Percentiles rank a stretch among this genome's conserved stretches.
These are phyloP conservation scores for Fonsecaea multimorphosa DNA, from an alignment of 2,329 filamentous ascomycete species.

Conservation along the genomic window DNA sequence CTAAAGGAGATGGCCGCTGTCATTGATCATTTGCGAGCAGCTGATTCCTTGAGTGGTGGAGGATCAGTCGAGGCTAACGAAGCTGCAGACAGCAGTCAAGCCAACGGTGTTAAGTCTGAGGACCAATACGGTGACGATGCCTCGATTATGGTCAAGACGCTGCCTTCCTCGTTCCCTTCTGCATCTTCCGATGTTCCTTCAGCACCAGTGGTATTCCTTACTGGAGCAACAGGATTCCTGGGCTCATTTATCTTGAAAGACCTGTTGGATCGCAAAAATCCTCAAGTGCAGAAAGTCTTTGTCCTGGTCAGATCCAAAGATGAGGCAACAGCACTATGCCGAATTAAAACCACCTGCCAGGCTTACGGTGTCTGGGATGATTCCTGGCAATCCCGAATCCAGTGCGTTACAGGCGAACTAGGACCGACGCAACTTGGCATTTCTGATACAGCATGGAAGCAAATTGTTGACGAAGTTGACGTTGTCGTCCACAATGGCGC, in stretches of 20 bases:
- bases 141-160: constrained; percentile 50
- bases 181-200: constrained; percentile 42
- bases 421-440: constrained; percentile 75
- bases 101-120: constrained; percentile 45
- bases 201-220: constrained; percentile 73
- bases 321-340: constrained; percentile 63
- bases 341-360: constrained; percentile 70
- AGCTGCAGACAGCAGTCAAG: constrained; percentile 49
- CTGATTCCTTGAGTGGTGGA: constrained; percentile 43
- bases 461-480: constrained; percentile 70
- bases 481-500: constrained; percentile 84
- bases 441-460: constrained; percentile 68
- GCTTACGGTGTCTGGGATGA: constrained; percentile 82
- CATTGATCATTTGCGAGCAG: constrained; percentile 52
- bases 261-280: constrained; percentile 66
- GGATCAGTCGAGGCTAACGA: constrained; percentile 55
- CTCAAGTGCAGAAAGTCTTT: constrained; percentile 65
- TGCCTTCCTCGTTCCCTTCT: constrained; percentile 54
- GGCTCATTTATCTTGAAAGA: constrained; percentile 81
- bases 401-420: constrained; percentile 75
- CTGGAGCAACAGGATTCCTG: constrained; percentile 88
- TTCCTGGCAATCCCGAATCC: constrained; percentile 69
- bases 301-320: constrained; percentile 76
- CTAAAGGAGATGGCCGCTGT: constrained; percentile 62
- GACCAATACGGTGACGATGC: constrained; percentile 59